Conservation (phyloP, 331 rosid genomes). For the Saraca asoca region DNA sequence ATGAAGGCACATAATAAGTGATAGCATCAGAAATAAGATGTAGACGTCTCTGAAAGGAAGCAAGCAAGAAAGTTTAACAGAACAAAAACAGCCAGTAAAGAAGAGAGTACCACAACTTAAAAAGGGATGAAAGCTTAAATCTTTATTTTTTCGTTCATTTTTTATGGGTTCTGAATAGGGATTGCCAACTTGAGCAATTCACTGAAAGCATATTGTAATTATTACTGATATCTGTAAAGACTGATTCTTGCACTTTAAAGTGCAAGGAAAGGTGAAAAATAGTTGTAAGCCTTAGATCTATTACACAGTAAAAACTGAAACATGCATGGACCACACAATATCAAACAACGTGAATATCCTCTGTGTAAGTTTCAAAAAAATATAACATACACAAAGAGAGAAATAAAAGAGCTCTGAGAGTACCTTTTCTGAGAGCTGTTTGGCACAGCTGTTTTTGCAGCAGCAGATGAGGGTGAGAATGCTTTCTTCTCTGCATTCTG, state of each 20-base stretch:
- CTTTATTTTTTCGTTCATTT: too few relatives aligned
- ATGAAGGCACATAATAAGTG: conserved; percentile 2
- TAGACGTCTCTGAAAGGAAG: conserved; percentile 11
- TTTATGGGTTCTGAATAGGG: not conserved
- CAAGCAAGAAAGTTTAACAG: conserved; percentile 14
- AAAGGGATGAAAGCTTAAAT: conserved; percentile 5
- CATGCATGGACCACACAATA: conserved; percentile 53
- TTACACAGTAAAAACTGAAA: not conserved
- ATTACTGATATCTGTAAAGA: not conserved
- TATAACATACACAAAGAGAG: conserved; percentile 23
- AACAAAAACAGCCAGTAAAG: conserved; percentile 19
- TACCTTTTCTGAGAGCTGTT: conserved; percentile 86
- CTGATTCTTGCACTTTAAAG: conserved; percentile 12
- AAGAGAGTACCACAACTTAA: not conserved
- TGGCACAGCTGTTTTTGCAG: conserved; percentile 62
- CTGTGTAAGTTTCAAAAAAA: conserved; percentile 24
- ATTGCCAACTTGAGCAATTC: conserved; percentile 14
- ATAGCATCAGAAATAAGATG: conserved; percentile 12
- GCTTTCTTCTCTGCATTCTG: conserved; percentile 53
- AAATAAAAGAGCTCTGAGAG: not conserved
- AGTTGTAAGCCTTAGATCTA: conserved; percentile 14
- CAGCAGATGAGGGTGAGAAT: conserved; percentile 49
- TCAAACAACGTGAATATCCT: conserved; percentile 47
- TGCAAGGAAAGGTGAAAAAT: not conserved
- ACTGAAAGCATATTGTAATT: not conserved